A percentile compares a stretch with the other conserved stretches of the same genome.
These are phyloP conservation scores for Theobroma grandiflorum DNA, from an alignment of 441 rosid species.

Conservation along the genomic window DNA sequence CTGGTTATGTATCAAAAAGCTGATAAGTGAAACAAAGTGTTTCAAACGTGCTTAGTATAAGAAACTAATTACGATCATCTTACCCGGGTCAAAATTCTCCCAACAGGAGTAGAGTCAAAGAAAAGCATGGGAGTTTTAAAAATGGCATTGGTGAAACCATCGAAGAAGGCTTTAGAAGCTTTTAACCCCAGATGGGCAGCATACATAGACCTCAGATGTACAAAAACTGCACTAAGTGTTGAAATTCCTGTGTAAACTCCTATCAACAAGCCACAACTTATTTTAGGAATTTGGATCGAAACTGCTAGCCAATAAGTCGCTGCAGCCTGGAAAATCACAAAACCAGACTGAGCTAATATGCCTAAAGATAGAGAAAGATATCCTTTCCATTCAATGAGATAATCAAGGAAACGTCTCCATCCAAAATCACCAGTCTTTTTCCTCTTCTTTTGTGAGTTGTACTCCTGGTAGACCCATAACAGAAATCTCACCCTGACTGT, in stretches of 20 bases:
- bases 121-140: constrained; percentile 87
- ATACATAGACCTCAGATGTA: constrained; percentile 50
- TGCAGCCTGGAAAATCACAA: constrained; percentile 74
- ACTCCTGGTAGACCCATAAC: constrained; percentile 41
- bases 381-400: constrained; percentile 60
- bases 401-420: constrained; percentile 77
- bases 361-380: constrained; percentile 42
- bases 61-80: constrained; percentile 23
- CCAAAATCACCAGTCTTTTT: constrained; percentile 70
- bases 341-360: constrained; percentile 47
- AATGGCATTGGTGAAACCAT: constrained; percentile 67
- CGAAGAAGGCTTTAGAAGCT: constrained; percentile 79
- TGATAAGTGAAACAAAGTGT: background rate
- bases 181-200: constrained; percentile 70
- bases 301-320: constrained; percentile 86
- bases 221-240: constrained; percentile 61
- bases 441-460: constrained; percentile 84
- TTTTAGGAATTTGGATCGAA: constrained; percentile 62
- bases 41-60: background rate
- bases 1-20: background rate
- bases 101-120: constrained; percentile 87
- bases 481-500: constrained; percentile 44
- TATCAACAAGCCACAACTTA: constrained; percentile 52
- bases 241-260: constrained; percentile 73
- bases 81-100: constrained; percentile 84